Conservation (phyloP, 2,329 filamentous ascomycete species). For the Orbilia blumenaviensis region DNA sequence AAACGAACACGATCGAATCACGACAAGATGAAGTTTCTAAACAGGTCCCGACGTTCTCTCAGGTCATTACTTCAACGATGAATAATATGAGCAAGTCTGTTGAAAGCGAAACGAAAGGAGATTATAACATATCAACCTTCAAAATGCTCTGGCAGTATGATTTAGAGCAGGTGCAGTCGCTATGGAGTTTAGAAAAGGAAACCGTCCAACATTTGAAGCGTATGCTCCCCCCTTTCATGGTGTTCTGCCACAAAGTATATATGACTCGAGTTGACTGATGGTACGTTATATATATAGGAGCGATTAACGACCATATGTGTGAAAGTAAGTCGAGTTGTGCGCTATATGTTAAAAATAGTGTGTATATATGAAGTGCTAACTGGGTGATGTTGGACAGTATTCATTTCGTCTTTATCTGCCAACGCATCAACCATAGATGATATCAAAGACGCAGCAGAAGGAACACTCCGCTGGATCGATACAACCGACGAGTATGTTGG, state of each 20-base stretch:
- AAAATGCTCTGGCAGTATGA: slow-evolving; percentile 25
- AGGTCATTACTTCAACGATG: slow-evolving; percentile 9
- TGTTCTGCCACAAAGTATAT: neutral
- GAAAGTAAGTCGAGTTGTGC: neutral
- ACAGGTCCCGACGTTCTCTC: neutral
- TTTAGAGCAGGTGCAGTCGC: slow-evolving; percentile 2
- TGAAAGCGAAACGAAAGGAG: neutral
- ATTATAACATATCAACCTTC: neutral
- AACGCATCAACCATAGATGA: slow-evolving; percentile 15
- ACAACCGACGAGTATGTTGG: neutral
- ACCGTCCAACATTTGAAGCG: slow-evolving; percentile 15
- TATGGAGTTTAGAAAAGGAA: neutral
- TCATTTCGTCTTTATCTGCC: neutral
- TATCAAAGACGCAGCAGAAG: slow-evolving; percentile 21
- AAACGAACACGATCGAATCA: neutral
- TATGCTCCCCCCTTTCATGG: neutral
- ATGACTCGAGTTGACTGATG: too few species aligned
- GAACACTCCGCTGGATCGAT: slow-evolving; percentile 21
- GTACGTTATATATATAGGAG: neutral
- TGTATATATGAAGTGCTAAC: neutral
- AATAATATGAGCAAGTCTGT: slow-evolving; percentile 10
- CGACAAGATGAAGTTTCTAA: neutral
- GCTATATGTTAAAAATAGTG: neutral
- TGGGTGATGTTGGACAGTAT: slow-evolving; percentile 5
- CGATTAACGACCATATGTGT: slow-evolving; percentile 29